phyloP scores from a whole-genome alignment of 768 basidiomycete species.

The Strobilomyces echinocephalus region DNA sequence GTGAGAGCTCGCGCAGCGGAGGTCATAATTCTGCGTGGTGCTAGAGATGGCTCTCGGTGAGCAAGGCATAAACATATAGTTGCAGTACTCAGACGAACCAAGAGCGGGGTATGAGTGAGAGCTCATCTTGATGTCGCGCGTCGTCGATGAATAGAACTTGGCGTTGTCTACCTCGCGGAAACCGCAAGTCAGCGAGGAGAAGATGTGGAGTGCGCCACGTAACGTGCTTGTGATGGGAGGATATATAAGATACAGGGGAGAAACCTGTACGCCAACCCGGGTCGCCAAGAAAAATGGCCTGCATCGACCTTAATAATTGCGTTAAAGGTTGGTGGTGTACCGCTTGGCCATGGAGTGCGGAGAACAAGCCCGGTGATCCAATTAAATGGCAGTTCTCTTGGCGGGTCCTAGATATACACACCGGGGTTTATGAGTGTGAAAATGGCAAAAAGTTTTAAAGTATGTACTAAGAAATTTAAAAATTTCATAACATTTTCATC shows the following conservation, averaged over 20 bases:
- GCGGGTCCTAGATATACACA: too few relatives aligned
- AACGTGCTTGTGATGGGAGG: background rate
- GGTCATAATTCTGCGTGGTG: constrained; percentile 11
- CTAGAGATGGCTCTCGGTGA: constrained; percentile 4
- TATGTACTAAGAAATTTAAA: too few relatives aligned
- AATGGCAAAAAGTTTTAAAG: too few relatives aligned
- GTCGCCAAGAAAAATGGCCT: constrained; percentile 10
- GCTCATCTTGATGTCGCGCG: constrained; percentile 5
- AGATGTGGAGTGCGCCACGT: background rate
- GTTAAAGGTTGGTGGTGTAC: background rate
- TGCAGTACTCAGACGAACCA: constrained; percentile 2
- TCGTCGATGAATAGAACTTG: background rate
- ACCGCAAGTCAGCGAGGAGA: background rate
- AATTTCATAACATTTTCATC: too few relatives aligned
- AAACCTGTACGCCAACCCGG: constrained; percentile 6
- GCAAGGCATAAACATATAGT: background rate
- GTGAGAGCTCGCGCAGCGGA: constrained; percentile 13
- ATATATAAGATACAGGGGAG: constrained; percentile 5
- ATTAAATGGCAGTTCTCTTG: too few relatives aligned
- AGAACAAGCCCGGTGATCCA: too few relatives aligned
- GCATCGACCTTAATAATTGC: background rate
- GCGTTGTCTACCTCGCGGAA: constrained; percentile 1
- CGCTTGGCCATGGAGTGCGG: too few relatives aligned
- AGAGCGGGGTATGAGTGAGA: constrained; percentile 6
- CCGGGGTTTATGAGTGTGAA: too few relatives aligned